Base-by-base conservation (phyloP, 352 stramenopile species). In the Thalassiosira allenii region DNA sequence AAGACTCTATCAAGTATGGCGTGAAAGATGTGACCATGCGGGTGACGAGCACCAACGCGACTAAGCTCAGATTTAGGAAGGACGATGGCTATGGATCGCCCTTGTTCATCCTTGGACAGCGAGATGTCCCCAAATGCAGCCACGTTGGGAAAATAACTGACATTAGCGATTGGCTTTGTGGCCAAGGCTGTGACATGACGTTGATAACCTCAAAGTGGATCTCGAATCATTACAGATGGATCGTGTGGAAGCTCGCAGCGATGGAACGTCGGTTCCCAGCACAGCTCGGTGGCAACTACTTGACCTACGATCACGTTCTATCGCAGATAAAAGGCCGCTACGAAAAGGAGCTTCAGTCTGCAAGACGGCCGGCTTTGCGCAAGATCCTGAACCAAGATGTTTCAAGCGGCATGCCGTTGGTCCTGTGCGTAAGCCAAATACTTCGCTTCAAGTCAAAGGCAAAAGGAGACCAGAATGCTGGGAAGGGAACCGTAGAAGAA, bases 371-470 rank as follows among this genome's bases (percentile, higher is more conserved):
- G 23, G 71, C 86, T 30, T 56, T 95, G 6, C 77, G 91, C n/a
- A 91, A 92, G 70, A 84, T 96, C 47, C 66, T 96, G 14, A 95
- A 96, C 67, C 69, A 88, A n/a, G 93, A 96, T 78, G 80, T 89
- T 32, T 81, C 91, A 20, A 68, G 91, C 41, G 63, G 72, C 22
- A 67, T 41, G 6, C 80, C 87, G 62, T 92, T 95, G n/a, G 90
- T 95, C 57, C 71, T 96, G 8, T 92, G 86, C 59, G 90, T 96
- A 0, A 88, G 75, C 56, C 81, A 87, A 77, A 75, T 95, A 41
- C 52, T 91, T 71, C 56, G 34, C 33, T 88, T 79, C 22, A 74
- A 76, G 53, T 75, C 52, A 22, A 79, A 88, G 61, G 29, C 41
- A 44, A 62, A 87, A 43, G 5, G 59, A 22, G 12, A 51, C 20